A percentile compares a stretch with the other conserved stretches of the same genome.
phyloP scores from a whole-genome alignment of 768 basidiomycete genomes.

The Megacollybia marginata region DNA sequence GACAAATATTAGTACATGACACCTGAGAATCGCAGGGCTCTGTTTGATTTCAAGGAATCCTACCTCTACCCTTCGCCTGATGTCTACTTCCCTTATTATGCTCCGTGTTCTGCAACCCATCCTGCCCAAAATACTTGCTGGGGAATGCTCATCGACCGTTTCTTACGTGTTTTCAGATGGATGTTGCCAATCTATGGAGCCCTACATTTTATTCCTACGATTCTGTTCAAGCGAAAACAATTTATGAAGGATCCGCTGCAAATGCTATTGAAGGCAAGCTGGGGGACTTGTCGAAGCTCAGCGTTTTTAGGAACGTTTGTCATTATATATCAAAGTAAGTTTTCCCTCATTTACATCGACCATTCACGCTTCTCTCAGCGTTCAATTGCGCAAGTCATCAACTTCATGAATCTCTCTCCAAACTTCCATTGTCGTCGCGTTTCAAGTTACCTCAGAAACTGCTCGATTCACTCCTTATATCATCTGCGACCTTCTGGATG shows the following conservation, averaged over 20 bases:
- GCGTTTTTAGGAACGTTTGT: conserved; percentile 85
- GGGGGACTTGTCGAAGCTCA: conserved; percentile 77
- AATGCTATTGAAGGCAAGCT: conserved; percentile 55
- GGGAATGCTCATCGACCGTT: conserved; percentile 57
- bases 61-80: conserved; percentile 25
- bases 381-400: conserved; percentile 63
- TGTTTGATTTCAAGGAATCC: conserved; percentile 35
- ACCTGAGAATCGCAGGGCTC: conserved; percentile 37
- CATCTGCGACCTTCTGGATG: conserved; percentile 68
- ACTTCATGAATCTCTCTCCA: conserved; percentile 40
- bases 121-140: conserved; percentile 54
- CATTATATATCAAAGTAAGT: conserved; percentile 71
- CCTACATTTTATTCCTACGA: conserved; percentile 79
- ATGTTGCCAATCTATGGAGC: conserved; percentile 83
- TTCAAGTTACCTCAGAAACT: conserved; percentile 36
- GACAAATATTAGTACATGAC: conserved; percentile 38
- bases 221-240: conserved; percentile 69
- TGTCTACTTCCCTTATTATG: conserved; percentile 44
- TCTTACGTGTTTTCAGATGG: conserved; percentile 77
- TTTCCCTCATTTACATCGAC: not conserved
- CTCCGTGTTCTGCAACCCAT: conserved; percentile 70
- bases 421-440: conserved; percentile 26
- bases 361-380: conserved; percentile 26
- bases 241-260: conserved; percentile 60
- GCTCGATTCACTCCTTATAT: conserved; percentile 45